phyloP scores from a whole-genome alignment of 257 asterid genomes.

The Nicotiana knightiana region DNA sequence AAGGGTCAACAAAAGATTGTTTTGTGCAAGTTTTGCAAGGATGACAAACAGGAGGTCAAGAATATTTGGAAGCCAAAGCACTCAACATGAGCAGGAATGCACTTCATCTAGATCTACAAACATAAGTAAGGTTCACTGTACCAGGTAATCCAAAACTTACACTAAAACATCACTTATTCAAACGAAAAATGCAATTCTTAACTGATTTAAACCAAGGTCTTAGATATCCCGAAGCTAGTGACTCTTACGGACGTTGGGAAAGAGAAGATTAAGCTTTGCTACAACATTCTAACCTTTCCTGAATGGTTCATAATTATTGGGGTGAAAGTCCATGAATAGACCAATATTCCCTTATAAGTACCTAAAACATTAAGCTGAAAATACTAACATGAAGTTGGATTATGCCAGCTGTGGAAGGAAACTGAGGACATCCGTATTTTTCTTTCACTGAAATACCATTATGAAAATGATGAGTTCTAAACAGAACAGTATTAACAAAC shows the following conservation, averaged over 20 bases:
- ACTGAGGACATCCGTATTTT: neutral
- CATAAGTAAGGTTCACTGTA: neutral
- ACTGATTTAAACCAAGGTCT: neutral
- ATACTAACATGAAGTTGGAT: neutral
- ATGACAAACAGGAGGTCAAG: neutral
- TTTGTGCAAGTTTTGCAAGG: neutral
- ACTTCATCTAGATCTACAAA: constrained; percentile 1
- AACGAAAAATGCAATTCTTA: neutral
- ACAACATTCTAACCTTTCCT: neutral
- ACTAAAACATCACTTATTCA: neutral
- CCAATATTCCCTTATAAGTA: neutral
- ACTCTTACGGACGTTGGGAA: neutral
- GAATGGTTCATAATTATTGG: neutral
- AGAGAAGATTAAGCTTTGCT: neutral
- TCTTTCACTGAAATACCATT: neutral
- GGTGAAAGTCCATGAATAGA: neutral
- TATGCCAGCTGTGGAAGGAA: neutral
- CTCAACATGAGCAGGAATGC: neutral
- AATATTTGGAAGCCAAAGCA: neutral
- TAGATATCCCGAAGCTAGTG: neutral
- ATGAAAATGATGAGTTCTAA: neutral
- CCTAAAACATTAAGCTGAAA: neutral
- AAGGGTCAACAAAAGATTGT: neutral
- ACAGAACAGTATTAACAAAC: neutral
- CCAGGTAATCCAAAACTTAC: neutral